Conservation (phyloP, 2,329 filamentous ascomycete genomes). For the Colletotrichum brevisporum region DNA sequence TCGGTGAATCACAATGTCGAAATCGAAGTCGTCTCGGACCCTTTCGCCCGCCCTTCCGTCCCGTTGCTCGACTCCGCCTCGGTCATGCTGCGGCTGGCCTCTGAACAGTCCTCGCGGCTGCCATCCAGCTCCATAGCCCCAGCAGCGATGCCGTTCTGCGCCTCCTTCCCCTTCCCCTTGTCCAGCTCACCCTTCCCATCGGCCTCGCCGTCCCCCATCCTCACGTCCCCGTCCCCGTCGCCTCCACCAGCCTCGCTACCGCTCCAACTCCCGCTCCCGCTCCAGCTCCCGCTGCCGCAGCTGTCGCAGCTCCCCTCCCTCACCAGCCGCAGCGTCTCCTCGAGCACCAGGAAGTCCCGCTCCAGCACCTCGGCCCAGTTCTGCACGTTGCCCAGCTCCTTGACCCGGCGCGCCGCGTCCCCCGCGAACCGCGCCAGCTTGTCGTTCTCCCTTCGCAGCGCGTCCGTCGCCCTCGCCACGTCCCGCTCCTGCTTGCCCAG, state of each 20-base stretch:
- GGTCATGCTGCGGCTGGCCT: conserved; percentile 54
- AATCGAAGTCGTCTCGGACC: conserved; percentile 55
- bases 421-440: conserved; percentile 75
- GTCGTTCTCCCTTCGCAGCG: conserved; percentile 74
- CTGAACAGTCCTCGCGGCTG: conserved; percentile 49
- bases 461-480: conserved; percentile 71
- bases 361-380: conserved; percentile 90
- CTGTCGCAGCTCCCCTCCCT: conserved; percentile 50
- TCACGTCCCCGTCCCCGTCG: conserved; percentile 32
- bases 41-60: conserved; percentile 49
- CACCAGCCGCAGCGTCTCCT: conserved; percentile 74
- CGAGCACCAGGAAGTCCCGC: conserved; percentile 73
- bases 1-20: conserved; percentile 46
- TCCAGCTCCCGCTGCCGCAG: conserved; percentile 47
- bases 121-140: conserved; percentile 40
- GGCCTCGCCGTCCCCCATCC: conserved; percentile 31
- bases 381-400: conserved; percentile 86
- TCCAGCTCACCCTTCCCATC: neutral
- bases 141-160: conserved; percentile 22
- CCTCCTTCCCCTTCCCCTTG: conserved; percentile 45
- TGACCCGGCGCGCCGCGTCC: conserved; percentile 74
- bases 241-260: conserved; percentile 48
- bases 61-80: conserved; percentile 54
- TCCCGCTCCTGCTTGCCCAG: conserved; percentile 78
- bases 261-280: conserved; percentile 52